Base-by-base conservation (phyloP, 1,139 yeast species). In the Candida glucosophila region DNA sequence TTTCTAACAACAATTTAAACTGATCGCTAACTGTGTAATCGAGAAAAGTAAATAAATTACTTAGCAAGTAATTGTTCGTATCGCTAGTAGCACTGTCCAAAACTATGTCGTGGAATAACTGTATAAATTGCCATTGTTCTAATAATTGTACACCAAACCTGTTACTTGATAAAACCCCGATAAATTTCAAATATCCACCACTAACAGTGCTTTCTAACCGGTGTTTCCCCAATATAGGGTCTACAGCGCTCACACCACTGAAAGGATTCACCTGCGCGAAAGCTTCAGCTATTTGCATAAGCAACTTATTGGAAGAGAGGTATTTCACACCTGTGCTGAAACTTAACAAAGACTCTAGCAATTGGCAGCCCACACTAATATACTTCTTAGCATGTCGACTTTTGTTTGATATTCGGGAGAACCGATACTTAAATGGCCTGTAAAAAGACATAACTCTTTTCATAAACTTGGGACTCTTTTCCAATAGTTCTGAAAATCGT, bases 341-440 rank as follows among this genome's bases (percentile, higher is more conserved):
- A 5, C 70, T 59, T 4, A 83, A 52, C n/a, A 88, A 58, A 23
- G 81, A 64, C 32, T 70, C 75, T 34, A 90, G 58, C 20, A 90
- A 60, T 24, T 73, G 78, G 38, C 85, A 71, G 0, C 96, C 96
- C 6, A 79, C 76, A 26, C 62, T 67, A 15, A 81, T 67, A 37
- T 78, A 82, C 30, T 67, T 63, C 28, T 71, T 59, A 18, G 74
- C 59, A 30, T 64, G 57, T 22, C 64, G 62, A 16, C 73, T 36
- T 2, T 33, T 11, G 1, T 31, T 26, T 1, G 39, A 27, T 8
- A 56, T 62, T 11, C 71, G 71, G 7, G 95, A 78, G 48, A 85
- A 90, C 31, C 95, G 57, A 43, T 77, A 77, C 49, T 90, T 86
- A 54, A 88, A 80, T 0, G 99, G 98, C 25, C 97, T 65, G 47